phyloP scores from a whole-genome alignment of 2,329 filamentous ascomycete species.

The Fusarium napiforme region DNA sequence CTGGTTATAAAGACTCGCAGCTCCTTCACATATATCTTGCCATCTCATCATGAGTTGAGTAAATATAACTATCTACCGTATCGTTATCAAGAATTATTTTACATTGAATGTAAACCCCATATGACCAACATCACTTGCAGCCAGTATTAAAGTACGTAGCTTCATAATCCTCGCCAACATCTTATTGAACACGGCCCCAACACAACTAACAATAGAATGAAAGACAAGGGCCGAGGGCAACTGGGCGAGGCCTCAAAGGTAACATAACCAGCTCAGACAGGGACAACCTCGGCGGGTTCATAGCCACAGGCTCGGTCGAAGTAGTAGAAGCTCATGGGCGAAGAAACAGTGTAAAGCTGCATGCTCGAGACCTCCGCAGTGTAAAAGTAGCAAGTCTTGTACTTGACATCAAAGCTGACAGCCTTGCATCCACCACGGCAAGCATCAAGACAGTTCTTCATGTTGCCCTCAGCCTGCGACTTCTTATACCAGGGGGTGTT shows the following conservation, averaged over 20 bases:
- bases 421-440: not conserved
- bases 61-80: accelerated
- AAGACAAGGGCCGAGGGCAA: accelerated
- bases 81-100: not conserved
- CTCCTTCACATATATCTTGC: accelerated
- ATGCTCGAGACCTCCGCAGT: not conserved
- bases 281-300: not conserved
- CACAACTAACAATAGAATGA: too few relatives aligned
- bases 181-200: accelerated
- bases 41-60: too few relatives aligned
- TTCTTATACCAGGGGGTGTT: not conserved
- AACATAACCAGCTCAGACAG: too few relatives aligned
- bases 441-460: not conserved
- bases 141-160: not conserved
- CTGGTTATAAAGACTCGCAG: accelerated
- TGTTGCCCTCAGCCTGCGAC: not conserved
- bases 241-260: not conserved
- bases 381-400: not conserved
- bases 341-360: not conserved
- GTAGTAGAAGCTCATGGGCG: not conserved
- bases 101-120: not conserved
- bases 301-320: not conserved
- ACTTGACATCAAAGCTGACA: not conserved
- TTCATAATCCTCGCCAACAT: accelerated
- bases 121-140: accelerated